These are phyloP conservation scores for Talaromyces sp. DNA, from an alignment of 2,329 filamentous ascomycete species.

Conservation along the genomic window DNA sequence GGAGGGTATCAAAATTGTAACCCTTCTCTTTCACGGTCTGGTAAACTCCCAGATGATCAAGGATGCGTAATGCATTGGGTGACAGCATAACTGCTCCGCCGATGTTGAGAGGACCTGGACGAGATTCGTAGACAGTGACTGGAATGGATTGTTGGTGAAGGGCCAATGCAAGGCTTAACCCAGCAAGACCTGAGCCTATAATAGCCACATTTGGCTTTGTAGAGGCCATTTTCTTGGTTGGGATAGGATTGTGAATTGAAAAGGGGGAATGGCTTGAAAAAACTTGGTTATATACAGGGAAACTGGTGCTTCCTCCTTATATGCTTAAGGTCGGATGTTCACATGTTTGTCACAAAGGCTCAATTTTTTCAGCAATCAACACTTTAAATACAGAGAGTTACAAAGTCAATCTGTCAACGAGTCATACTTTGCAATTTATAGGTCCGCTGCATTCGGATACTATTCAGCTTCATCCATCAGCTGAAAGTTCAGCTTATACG, in stretches of 20 bases:
- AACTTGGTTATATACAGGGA: too few species aligned
- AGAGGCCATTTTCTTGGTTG: not conserved
- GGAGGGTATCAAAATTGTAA: conserved; percentile 1
- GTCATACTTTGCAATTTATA: not conserved
- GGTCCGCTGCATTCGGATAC: not conserved
- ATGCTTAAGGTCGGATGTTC: not conserved
- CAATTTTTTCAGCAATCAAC: not conserved
- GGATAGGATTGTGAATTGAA: not conserved
- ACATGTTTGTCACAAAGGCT: not conserved
- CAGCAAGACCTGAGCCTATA: conserved; percentile 14
- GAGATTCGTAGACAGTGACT: conserved; percentile 32
- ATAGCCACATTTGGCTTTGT: conserved; percentile 3
- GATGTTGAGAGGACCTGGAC: conserved; percentile 31
- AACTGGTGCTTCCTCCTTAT: not conserved
- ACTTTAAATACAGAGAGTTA: not conserved
- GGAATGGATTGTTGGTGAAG: conserved; percentile 20
- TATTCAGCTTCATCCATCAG: not conserved
- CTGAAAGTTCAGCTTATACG: not conserved
- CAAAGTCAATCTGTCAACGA: not conserved
- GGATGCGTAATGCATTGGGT: conserved; percentile 32
- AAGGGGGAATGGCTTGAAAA: not conserved
- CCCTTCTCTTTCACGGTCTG: not conserved
- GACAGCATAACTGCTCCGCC: conserved; percentile 32
- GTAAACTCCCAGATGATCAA: conserved; percentile 27
- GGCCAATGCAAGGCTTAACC: conserved; percentile 6